phyloP scores from a whole-genome alignment of 441 rosid species.

The Raphanus hybrid region DNA sequence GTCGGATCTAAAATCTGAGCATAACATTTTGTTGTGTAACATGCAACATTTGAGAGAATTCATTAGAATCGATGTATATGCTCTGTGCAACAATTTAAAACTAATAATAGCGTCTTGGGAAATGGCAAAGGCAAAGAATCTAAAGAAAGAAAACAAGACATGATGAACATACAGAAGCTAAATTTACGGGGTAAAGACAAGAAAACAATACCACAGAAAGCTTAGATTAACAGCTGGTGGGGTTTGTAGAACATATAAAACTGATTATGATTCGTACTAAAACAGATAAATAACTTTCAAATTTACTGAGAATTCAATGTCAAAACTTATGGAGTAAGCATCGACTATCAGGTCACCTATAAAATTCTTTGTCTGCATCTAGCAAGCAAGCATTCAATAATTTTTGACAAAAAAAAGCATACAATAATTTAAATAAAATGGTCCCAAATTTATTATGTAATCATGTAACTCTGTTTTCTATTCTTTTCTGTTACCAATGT shows the following conservation, averaged over 20 bases:
- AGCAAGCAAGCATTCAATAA: conserved; percentile 11
- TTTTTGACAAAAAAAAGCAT: neutral
- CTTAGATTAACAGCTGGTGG: conserved; percentile 22
- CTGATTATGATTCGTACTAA: conserved; percentile 20
- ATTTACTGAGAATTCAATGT: conserved; percentile 1
- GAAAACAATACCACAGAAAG: conserved; percentile 24
- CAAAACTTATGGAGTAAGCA: neutral
- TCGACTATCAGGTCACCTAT: conserved; percentile 18
- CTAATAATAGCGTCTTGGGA: conserved; percentile 6
- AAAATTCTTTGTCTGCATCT: neutral
- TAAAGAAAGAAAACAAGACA: neutral
- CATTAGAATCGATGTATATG: conserved; percentile 2
- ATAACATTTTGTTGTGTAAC: neutral
- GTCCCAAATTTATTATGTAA: conserved; percentile 20
- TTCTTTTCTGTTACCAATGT: neutral
- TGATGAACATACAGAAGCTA: neutral
- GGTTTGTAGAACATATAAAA: conserved; percentile 5
- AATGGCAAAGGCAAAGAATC: conserved; percentile 12
- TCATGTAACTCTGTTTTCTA: conserved; percentile 26
- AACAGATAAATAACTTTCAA: neutral
- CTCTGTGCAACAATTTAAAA: conserved; percentile 4
- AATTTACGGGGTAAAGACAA: conserved; percentile 22
- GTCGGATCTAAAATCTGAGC: conserved; percentile 17
- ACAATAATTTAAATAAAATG: conserved; percentile 20
- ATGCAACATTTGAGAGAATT: neutral